phyloP scores from a whole-genome alignment of 257 asterid species.

The Nicotiana tabacum region DNA sequence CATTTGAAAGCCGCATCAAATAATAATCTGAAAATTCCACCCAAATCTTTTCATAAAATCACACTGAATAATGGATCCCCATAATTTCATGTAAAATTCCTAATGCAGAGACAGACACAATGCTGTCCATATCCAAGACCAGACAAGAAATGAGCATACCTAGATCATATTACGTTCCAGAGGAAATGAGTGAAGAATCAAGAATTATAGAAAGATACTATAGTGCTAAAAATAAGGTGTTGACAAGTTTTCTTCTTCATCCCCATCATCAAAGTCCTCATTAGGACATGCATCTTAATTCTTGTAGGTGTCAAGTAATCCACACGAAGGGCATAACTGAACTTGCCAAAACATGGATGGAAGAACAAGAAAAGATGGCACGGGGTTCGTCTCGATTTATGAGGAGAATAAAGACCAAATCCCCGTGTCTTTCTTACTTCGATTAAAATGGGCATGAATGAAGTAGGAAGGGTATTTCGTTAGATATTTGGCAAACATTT shows the following conservation, averaged over 20 bases:
- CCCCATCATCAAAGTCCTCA: not conserved
- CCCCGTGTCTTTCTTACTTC: not conserved
- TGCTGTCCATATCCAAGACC: not conserved
- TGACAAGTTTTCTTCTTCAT: not conserved
- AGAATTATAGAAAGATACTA: not conserved
- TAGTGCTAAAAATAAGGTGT: not conserved
- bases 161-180: not conserved
- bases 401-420: not conserved
- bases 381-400: not conserved
- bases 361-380: not conserved
- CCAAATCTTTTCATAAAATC: not conserved
- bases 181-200: not conserved
- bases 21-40: not conserved
- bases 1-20: not conserved
- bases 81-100: not conserved
- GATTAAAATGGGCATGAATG: not conserved
- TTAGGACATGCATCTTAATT: not conserved
- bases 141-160: not conserved
- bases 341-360: not conserved
- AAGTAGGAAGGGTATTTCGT: not conserved
- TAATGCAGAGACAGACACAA: not conserved
- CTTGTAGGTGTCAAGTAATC: not conserved
- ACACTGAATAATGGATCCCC: not conserved
- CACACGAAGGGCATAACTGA: not conserved
- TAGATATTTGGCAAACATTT: not conserved